Evolutionary conservation across 345 rosid species (phyloP), one percentile per base, ranked within the genome.

Genomic region (Firmiana major): DNA sequence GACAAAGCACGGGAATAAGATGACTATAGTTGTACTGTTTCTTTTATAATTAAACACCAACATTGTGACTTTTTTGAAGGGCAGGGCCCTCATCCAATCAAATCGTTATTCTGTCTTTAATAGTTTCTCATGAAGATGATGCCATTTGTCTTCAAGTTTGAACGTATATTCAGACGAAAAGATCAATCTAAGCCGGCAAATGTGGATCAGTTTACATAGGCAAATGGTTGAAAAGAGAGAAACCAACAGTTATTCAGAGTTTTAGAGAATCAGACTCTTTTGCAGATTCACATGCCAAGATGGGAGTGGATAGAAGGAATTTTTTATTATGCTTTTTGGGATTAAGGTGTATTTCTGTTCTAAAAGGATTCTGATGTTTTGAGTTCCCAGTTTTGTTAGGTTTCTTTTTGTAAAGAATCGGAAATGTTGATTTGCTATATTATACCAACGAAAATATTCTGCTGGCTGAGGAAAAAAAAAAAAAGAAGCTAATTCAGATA

Each of bases 1-100:
- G 73, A 54, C 55, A 53, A 28, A 65, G 28, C 73, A 49, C 22
- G 40, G 70, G 58, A 19, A 62, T 63, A 75, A 48, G 42, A 17
- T 48, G 67, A 48, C 28, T 48, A 21, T 55, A 55, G 12, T 58
- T 58, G 24, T 8, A 55, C 2, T 21, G 10, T 55, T 7, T 12
- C 59, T 54, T 54, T 54, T 54, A n/a, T 54, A 54, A n/a, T 19
- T 54, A n/a, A 54, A 51, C 55, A 51, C 55, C 4, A n/a, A 4
- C 16, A 16, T 5, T 51, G n/a, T 16, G 24, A 54, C 24, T 11
- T 28, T 60, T 59, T 26, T 60, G 64, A 26, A 60, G 2, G 26
- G 19, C 64, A 60, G 71, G 5, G 65, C 10, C n/a, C 28, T 40
- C 48, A 65, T 40, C 28, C 12, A 28, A 17, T 36, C 13, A 19